These are phyloP conservation scores for Friedmanniomyces endolithicus DNA, from an alignment of 495 filamentous ascomycete species.

Conservation along the genomic window DNA sequence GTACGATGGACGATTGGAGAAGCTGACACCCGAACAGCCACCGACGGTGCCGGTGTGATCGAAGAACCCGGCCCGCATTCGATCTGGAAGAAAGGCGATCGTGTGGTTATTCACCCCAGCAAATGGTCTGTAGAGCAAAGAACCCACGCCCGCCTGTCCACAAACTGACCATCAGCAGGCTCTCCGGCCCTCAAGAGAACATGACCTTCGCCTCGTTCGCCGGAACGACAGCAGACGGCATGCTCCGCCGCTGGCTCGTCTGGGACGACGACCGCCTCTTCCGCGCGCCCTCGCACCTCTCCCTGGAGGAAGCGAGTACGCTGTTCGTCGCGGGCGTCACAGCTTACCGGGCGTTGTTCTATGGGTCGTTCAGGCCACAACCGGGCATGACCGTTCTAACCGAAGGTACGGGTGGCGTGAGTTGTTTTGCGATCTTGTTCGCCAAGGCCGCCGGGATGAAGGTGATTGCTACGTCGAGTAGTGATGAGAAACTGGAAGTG, in stretches of 20 bases:
- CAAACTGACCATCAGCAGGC: not conserved
- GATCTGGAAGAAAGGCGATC: slow-evolving; percentile 12
- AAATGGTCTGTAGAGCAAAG: slow-evolving; percentile 17
- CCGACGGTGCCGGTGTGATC: slow-evolving; percentile 28
- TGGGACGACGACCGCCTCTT: slow-evolving; percentile 20
- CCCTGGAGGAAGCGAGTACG: slow-evolving; percentile 22
- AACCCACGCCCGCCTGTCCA: slow-evolving; percentile 4
- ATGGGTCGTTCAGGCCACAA: slow-evolving; percentile 16
- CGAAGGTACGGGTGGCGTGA: slow-evolving; percentile 24
- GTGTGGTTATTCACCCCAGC: slow-evolving; percentile 17
- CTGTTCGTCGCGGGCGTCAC: slow-evolving; percentile 30
- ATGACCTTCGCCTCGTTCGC: slow-evolving; percentile 3
- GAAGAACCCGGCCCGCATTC: slow-evolving; percentile 15
- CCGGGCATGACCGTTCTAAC: slow-evolving; percentile 23
- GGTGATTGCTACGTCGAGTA: slow-evolving; percentile 39
- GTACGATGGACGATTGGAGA: not conserved
- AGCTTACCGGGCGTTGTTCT: slow-evolving; percentile 30
- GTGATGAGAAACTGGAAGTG: slow-evolving; percentile 31
- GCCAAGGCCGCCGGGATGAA: slow-evolving; percentile 18
- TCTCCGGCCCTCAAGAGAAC: not conserved
- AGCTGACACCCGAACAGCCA: not conserved
- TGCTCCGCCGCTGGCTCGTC: slow-evolving; percentile 12
- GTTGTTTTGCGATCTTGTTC: slow-evolving; percentile 20
- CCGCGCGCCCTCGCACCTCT: slow-evolving; percentile 20
- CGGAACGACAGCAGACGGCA: slow-evolving; percentile 11